phyloP scores from a whole-genome alignment of 2,329 filamentous ascomycete species.

The Chaetomium sp. region DNA sequence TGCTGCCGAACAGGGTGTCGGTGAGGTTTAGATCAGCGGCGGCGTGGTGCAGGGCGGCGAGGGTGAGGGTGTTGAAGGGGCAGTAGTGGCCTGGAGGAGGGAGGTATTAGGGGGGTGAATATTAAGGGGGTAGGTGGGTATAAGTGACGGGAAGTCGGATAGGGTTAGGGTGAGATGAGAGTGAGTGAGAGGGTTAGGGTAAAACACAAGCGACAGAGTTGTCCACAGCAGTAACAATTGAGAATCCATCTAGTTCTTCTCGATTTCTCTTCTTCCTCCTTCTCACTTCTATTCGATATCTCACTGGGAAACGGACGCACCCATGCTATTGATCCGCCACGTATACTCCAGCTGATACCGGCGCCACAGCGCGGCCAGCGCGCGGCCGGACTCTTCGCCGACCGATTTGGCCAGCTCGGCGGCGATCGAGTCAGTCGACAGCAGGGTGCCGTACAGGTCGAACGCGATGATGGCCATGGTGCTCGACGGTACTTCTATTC shows the following conservation, averaged over 20 bases:
- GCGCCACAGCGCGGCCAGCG: slow-evolving; percentile 57
- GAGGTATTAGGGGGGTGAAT: background rate
- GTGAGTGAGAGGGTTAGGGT: background rate
- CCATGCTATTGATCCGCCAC: slow-evolving; percentile 70
- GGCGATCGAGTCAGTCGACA: slow-evolving; percentile 65
- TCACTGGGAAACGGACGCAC: slow-evolving; percentile 36
- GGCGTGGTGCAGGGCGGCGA: slow-evolving; percentile 56
- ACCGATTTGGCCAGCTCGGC: slow-evolving; percentile 51
- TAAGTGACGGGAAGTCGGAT: background rate
- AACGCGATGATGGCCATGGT: slow-evolving; percentile 54
- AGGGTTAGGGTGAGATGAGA: background rate
- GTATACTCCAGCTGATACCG: slow-evolving; percentile 71
- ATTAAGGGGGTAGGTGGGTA: too few relatives aligned
- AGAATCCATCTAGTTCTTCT: too few relatives aligned
- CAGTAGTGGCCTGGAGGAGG: slow-evolving; percentile 51
- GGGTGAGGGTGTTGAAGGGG: slow-evolving; percentile 57
- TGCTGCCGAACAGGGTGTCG: slow-evolving; percentile 30
- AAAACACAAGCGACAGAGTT: too few relatives aligned
- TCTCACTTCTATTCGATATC: background rate
- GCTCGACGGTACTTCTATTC: slow-evolving; percentile 20
- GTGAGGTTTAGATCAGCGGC: slow-evolving; percentile 48
- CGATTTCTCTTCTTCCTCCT: background rate
- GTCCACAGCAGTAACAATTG: too few relatives aligned
- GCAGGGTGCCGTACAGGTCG: slow-evolving; percentile 68
- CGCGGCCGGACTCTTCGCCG: slow-evolving; percentile 49